Conservation (phyloP, 139 green algal genomes). For the Closterium sp. region DNA sequence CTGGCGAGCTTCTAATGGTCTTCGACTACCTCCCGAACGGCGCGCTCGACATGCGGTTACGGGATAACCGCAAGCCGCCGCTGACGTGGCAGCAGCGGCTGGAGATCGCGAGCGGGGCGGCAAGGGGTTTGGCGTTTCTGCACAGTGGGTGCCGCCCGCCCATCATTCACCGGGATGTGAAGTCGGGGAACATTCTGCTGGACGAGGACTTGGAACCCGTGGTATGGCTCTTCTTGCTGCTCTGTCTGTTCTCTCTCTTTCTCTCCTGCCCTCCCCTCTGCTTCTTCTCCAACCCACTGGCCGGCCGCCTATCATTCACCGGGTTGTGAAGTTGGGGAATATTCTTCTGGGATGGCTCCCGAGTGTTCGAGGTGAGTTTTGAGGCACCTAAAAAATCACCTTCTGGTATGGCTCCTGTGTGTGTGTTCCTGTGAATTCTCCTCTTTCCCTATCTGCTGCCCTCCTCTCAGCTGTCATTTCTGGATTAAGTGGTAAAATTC, state of each 20-base stretch:
- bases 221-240: background rate
- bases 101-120: background rate
- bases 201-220: background rate
- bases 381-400: too few species aligned
- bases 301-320: conserved; percentile 5
- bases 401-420: too few species aligned
- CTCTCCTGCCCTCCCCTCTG: background rate
- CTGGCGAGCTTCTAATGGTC: background rate
- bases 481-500: too few species aligned
- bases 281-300: too few species aligned
- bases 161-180: conserved; percentile 8
- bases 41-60: conserved; percentile 6
- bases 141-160: background rate
- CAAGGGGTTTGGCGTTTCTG: background rate
- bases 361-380: background rate
- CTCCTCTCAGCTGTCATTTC: too few species aligned
- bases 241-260: background rate
- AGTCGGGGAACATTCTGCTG: background rate
- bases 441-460: too few species aligned
- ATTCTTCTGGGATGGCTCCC: background rate
- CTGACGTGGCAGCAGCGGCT: conserved; percentile 16
- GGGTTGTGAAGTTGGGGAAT: background rate
- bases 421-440: too few species aligned
- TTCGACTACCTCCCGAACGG: conserved; percentile 3
- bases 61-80: background rate